Conservation (phyloP, 192 early-diverging fungal genomes). For the Spizellomyces punctatus region DNA sequence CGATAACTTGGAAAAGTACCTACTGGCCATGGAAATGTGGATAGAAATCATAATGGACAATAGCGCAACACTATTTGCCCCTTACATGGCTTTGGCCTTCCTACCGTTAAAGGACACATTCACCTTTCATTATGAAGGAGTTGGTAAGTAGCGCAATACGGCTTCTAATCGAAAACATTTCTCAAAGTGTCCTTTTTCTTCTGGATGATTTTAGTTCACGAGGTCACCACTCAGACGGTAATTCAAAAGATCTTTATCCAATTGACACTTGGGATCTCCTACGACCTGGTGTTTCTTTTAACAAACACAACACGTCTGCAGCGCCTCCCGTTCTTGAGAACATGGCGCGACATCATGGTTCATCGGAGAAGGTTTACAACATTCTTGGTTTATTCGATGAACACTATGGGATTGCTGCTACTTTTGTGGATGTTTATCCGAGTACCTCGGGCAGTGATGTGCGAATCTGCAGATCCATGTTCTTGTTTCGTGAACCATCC, state of each 20-base stretch:
- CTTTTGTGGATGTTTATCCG: constrained; percentile 7
- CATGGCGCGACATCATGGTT: neutral
- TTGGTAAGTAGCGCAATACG: too few relatives aligned
- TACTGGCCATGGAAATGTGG: neutral
- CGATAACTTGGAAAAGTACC: neutral
- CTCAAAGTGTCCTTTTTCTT: too few relatives aligned
- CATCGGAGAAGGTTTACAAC: neutral
- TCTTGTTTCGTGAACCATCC: neutral
- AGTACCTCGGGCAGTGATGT: neutral
- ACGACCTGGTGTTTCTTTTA: neutral
- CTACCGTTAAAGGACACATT: neutral
- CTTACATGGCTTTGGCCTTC: neutral
- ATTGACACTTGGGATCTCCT: neutral
- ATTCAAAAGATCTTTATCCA: neutral
- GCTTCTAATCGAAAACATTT: too few relatives aligned
- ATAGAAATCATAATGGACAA: neutral
- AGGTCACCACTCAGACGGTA: neutral
- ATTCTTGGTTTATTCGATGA: constrained; percentile 1
- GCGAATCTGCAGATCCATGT: constrained; percentile 3
- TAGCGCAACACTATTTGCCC: neutral
- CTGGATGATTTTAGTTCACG: too few relatives aligned
- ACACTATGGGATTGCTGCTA: neutral
- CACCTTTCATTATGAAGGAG: neutral
- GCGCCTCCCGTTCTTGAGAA: constrained; percentile 1
- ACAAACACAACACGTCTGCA: neutral